phyloP scores from a whole-genome alignment of 1,284 basidiomycete species.

The Pseudozyma hubeiensis region DNA sequence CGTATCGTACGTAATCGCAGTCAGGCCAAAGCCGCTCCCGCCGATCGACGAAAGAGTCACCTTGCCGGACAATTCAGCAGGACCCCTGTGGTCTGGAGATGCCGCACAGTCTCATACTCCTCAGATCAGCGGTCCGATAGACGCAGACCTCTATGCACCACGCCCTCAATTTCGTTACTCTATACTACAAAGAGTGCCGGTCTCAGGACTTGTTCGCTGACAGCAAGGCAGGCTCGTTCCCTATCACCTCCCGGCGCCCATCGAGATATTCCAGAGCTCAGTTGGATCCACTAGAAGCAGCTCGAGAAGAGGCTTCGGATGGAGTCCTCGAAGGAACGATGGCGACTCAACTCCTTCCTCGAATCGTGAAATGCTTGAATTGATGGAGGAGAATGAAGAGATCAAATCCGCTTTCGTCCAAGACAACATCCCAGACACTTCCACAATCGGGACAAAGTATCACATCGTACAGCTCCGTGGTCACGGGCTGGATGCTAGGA shows the following conservation, averaged over 20 bases:
- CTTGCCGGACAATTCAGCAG: too few species aligned
- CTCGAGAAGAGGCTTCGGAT: background rate
- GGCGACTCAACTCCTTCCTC: slow-evolving; percentile 1
- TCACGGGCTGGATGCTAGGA: slow-evolving; percentile 2
- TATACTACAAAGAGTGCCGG: background rate
- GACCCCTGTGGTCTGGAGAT: too few species aligned
- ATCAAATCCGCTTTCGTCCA: background rate
- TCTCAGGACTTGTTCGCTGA: slow-evolving; percentile 15
- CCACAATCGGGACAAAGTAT: slow-evolving; percentile 10
- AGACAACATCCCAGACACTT: background rate
- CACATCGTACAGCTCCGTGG: slow-evolving; percentile 10
- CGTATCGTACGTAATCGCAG: too few species aligned
- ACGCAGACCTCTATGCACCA: background rate
- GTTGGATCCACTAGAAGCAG: background rate
- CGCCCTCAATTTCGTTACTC: background rate
- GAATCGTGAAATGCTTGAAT: background rate
- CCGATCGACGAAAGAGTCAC: too few species aligned
- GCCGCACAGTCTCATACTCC: too few species aligned
- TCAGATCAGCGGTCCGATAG: background rate
- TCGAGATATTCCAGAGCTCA: background rate
- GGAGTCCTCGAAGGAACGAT: background rate
- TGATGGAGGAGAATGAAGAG: background rate
- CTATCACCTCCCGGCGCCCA: background rate
- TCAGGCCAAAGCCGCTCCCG: too few species aligned
- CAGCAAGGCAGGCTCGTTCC: slow-evolving; percentile 21